Conservation (phyloP, 1,284 basidiomycete genomes). For the Sphagnurus paluster region DNA sequence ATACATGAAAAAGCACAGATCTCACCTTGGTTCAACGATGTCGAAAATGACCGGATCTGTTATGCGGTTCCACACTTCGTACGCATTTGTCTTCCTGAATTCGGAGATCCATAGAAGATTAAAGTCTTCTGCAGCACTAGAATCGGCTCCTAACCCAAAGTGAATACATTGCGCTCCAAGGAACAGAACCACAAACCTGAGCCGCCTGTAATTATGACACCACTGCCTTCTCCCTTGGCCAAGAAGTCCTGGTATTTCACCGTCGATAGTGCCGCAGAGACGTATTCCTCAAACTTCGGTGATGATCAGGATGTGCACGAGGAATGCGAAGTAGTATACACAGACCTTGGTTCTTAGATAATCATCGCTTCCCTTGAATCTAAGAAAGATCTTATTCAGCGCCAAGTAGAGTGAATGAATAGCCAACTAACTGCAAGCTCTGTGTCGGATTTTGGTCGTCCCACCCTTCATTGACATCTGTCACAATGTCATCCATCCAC, state of each 20-base stretch:
- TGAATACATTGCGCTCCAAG: conserved; percentile 8
- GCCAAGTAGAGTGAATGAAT: background rate
- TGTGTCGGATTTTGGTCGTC: conserved; percentile 59
- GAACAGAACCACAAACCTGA: conserved; percentile 40
- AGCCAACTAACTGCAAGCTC: conserved; percentile 62
- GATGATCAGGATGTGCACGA: too few relatives aligned
- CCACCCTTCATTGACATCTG: conserved; percentile 83
- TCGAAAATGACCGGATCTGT: conserved; percentile 92
- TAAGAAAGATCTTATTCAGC: conserved; percentile 32
- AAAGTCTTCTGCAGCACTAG: conserved; percentile 65
- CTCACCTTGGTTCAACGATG: conserved; percentile 84
- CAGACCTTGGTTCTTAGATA: conserved; percentile 83
- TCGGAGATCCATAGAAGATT: conserved; percentile 82
- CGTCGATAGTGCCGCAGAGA: conserved; percentile 75
- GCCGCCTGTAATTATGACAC: conserved; percentile 65
- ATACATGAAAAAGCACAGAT: background rate
- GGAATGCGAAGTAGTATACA: too few relatives aligned
- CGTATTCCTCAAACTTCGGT: conserved; percentile 90
- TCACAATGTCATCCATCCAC: conserved; percentile 87
- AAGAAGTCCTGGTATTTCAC: conserved; percentile 88
- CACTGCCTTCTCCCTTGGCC: conserved; percentile 59
- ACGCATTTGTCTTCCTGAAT: conserved; percentile 83
- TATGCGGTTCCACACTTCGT: conserved; percentile 82
- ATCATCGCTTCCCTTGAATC: conserved; percentile 92
- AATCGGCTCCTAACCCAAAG: conserved; percentile 28